Percentiles rank a stretch among this genome's conserved stretches.
Conservation (phyloP, 2,329 filamentous ascomycete species). For the Periconia digitata region DNA sequence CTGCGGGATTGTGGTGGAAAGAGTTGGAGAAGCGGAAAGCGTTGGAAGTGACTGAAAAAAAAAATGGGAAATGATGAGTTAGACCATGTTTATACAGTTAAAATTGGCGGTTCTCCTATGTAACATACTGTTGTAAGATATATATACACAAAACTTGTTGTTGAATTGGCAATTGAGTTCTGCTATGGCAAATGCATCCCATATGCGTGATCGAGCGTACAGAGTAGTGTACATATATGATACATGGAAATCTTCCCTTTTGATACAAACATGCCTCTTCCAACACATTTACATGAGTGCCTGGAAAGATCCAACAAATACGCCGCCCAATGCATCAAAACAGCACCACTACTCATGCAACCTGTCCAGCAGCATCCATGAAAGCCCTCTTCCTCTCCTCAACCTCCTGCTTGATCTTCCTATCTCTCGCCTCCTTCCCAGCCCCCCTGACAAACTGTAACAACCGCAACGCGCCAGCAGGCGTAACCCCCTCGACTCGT, state of each 20-base stretch:
- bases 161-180: too few species aligned
- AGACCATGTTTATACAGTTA: not conserved
- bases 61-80: slow-evolving; percentile 2
- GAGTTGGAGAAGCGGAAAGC: slow-evolving; percentile 17
- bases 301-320: not conserved
- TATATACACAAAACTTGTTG: too few species aligned
- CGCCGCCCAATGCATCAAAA: slow-evolving; percentile 13
- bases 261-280: too few species aligned
- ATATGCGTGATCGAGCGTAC: too few species aligned
- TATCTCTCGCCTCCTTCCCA: slow-evolving; percentile 34
- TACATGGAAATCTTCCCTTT: too few species aligned
- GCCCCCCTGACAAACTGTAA: slow-evolving; percentile 62
- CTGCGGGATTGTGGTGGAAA: slow-evolving; percentile 35
- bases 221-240: too few species aligned
- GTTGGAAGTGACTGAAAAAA: slow-evolving; percentile 8
- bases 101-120: too few species aligned
- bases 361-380: slow-evolving; percentile 13
- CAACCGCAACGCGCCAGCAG: slow-evolving; percentile 55
- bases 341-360: slow-evolving; percentile 10
- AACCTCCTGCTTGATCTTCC: slow-evolving; percentile 29
- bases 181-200: too few species aligned
- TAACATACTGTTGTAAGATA: too few species aligned
- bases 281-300: too few species aligned
- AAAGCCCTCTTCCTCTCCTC: slow-evolving; percentile 34
- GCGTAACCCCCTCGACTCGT: slow-evolving; percentile 76